Evolutionary conservation across 2,329 filamentous ascomycete species (phyloP).

Genomic region (Neopestalotiopsis sp.): DNA sequence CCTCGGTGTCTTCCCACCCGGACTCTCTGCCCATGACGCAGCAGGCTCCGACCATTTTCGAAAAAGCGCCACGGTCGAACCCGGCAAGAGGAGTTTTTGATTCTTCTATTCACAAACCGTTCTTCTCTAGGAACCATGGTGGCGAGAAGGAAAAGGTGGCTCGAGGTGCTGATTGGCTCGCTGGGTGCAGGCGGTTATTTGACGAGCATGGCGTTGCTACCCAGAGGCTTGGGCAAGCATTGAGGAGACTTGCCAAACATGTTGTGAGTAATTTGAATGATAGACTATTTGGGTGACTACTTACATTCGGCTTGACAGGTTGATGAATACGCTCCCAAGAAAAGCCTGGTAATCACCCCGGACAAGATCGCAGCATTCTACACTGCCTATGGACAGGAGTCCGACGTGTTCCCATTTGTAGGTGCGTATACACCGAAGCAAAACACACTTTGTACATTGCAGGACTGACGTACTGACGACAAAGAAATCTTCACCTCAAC

Average conservation of each 20-base stretch:
- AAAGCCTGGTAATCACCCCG: conserved; percentile 75
- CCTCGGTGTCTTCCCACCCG: background rate
- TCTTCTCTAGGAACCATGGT: conserved; percentile 1
- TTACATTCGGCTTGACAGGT: conserved; percentile 50
- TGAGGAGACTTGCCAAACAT: conserved; percentile 75
- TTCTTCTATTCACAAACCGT: background rate
- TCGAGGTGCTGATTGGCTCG: background rate
- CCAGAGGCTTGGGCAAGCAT: conserved; percentile 69
- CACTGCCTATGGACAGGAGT: conserved; percentile 63
- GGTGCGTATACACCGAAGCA: conserved; percentile 49
- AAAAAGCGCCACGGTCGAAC: background rate
- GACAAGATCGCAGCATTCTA: conserved; percentile 79
- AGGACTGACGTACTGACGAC: background rate
- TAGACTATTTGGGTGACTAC: background rate
- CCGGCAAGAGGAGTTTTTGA: background rate
- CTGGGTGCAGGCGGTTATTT: conserved; percentile 76
- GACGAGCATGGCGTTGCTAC: conserved; percentile 71
- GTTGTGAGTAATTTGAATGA: conserved; percentile 56
- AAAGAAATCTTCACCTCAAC: conserved; percentile 56
- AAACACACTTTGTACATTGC: background rate
- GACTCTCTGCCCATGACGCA: background rate
- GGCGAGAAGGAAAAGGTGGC: background rate
- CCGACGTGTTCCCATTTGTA: conserved; percentile 72
- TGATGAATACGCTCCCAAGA: conserved; percentile 70
- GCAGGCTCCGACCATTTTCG: background rate